Percentiles rank a stretch among this genome's conserved stretches.
phyloP scores from a whole-genome alignment of 2,329 filamentous ascomycete genomes.

The Ascochyta lentis region DNA sequence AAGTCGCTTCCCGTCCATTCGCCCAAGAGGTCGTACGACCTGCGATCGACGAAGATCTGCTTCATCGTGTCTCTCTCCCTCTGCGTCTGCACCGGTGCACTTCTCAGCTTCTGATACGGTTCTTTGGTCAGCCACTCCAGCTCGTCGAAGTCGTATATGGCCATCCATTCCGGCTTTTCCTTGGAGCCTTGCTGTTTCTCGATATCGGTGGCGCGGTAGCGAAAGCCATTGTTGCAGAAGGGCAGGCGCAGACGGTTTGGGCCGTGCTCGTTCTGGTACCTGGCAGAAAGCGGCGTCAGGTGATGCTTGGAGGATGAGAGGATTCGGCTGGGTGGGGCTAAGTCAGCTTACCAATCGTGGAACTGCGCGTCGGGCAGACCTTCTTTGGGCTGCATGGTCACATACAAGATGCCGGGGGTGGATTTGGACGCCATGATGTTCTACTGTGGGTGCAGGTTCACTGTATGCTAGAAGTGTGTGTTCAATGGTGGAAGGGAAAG shows the following conservation, averaged over 20 bases:
- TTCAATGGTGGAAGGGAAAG: neutral
- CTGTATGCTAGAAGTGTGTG: slow-evolving; percentile 1
- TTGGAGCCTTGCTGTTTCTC: slow-evolving; percentile 35
- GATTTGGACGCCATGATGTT: slow-evolving; percentile 51
- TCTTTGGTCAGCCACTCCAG: slow-evolving; percentile 74
- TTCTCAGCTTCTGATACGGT: slow-evolving; percentile 71
- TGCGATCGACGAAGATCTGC: slow-evolving; percentile 72
- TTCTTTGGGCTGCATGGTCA: slow-evolving; percentile 81
- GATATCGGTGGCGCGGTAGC: slow-evolving; percentile 73
- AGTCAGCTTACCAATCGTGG: slow-evolving; percentile 65
- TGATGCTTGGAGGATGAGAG: slow-evolving; percentile 22
- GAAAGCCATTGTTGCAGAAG: slow-evolving; percentile 77
- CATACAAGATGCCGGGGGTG: slow-evolving; percentile 75
- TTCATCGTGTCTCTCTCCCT: slow-evolving; percentile 67
- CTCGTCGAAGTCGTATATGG: slow-evolving; percentile 80
- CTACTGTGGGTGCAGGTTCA: neutral
- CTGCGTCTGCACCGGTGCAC: slow-evolving; percentile 62
- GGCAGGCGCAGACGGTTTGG: slow-evolving; percentile 78
- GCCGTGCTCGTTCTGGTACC: slow-evolving; percentile 90
- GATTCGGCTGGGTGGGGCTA: slow-evolving; percentile 22
- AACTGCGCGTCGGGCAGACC: slow-evolving; percentile 72
- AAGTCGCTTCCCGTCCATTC: slow-evolving; percentile 64
- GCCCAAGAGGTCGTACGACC: slow-evolving; percentile 71
- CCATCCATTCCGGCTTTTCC: slow-evolving; percentile 72
- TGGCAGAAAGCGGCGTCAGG: slow-evolving; percentile 43